A percentile compares a stretch with the other conserved stretches of the same genome.
Evolutionary conservation across 768 basidiomycete genomes (phyloP).

Genomic region (Neoboletus subvelutipes): DNA sequence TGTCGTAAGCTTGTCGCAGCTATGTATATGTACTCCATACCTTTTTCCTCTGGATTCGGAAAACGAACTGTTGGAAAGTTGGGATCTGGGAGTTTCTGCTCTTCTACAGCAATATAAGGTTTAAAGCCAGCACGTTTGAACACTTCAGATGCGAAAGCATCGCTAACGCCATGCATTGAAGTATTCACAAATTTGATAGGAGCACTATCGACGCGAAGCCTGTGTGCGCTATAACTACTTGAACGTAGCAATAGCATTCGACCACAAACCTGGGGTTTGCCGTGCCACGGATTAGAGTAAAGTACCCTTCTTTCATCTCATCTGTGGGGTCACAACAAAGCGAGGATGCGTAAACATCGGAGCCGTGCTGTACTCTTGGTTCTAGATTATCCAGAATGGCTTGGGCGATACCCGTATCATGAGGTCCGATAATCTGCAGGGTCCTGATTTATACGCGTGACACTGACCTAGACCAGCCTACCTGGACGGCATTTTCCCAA

Average conservation of each 20-base stretch:
- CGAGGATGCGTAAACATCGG: slow-evolving; percentile 38
- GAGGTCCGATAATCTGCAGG: slow-evolving; percentile 76
- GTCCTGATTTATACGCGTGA: not conserved
- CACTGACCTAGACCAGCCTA: slow-evolving; percentile 25
- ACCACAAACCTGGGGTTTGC: slow-evolving; percentile 17
- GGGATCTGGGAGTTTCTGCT: slow-evolving; percentile 76
- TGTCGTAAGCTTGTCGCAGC: slow-evolving; percentile 3
- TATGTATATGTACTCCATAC: slow-evolving; percentile 34
- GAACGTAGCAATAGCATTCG: not conserved
- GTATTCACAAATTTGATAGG: slow-evolving; percentile 75
- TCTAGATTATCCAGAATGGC: slow-evolving; percentile 62
- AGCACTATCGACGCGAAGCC: slow-evolving; percentile 5
- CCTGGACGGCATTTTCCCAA: slow-evolving; percentile 88
- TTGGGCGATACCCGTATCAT: slow-evolving; percentile 73
- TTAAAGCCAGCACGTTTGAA: slow-evolving; percentile 61
- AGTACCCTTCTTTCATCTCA: slow-evolving; percentile 60
- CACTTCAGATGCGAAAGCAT: slow-evolving; percentile 56
- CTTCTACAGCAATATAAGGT: slow-evolving; percentile 56
- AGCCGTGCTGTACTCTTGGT: slow-evolving; percentile 45
- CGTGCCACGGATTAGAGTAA: slow-evolving; percentile 37
- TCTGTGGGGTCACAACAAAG: slow-evolving; percentile 57
- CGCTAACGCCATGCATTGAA: slow-evolving; percentile 87
- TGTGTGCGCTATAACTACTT: slow-evolving; percentile 3
- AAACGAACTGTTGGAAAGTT: slow-evolving; percentile 83
- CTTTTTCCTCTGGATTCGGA: slow-evolving; percentile 91